phyloP scores from a whole-genome alignment of 345 rosid genomes.

The Camelina neglecta region DNA sequence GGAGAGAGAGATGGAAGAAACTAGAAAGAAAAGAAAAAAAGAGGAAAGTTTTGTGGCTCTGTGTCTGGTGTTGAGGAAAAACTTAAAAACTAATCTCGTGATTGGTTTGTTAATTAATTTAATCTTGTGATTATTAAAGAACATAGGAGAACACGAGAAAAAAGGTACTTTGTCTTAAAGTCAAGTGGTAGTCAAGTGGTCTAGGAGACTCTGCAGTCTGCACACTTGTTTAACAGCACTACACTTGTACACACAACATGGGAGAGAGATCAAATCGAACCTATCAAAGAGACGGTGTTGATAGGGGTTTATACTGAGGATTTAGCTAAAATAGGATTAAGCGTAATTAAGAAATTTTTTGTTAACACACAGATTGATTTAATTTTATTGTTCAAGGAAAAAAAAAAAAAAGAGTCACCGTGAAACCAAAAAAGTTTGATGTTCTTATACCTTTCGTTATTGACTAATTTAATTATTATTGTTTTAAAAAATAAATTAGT shows the following conservation, averaged over 20 bases:
- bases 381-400: too few relatives aligned
- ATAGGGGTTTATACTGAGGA: too few relatives aligned
- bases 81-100: background rate
- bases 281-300: too few relatives aligned
- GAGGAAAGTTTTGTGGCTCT: background rate
- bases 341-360: too few relatives aligned
- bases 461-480: background rate
- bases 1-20: background rate
- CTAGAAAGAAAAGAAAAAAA: conserved; percentile 9
- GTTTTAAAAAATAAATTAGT: too few relatives aligned
- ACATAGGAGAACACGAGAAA: background rate
- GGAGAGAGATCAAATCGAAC: too few relatives aligned
- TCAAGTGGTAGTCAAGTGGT: background rate
- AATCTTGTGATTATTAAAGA: background rate
- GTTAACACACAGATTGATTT: too few relatives aligned
- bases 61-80: background rate
- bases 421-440: background rate
- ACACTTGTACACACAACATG: too few relatives aligned
- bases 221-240: too few relatives aligned
- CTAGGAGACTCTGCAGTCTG: background rate
- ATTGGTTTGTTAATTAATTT: too few relatives aligned
- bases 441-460: background rate
- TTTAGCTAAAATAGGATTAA: too few relatives aligned
- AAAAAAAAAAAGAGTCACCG: too few relatives aligned
- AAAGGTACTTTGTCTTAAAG: background rate